A percentile compares a stretch with the other conserved stretches of the same genome.
Evolutionary conservation across 495 filamentous ascomycete species (phyloP).

Genomic region (Talaromyces stipitatus): DNA sequence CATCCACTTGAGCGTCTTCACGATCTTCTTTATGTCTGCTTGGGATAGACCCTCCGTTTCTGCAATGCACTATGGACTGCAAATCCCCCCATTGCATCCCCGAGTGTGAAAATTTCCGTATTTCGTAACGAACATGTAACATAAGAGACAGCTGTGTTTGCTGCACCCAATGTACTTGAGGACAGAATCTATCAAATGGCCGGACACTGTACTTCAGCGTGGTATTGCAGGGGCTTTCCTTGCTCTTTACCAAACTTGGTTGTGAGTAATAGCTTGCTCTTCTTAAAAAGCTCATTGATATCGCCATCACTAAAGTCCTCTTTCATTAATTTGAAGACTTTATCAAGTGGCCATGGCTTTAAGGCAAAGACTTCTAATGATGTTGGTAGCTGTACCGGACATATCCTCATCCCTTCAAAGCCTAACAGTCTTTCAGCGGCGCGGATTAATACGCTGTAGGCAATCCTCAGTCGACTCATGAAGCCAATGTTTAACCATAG

Average conservation of each 20-base stretch:
- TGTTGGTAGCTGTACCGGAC: neutral
- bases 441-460: neutral
- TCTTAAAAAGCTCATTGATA: neutral
- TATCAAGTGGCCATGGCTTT: neutral
- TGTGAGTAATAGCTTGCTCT: neutral
- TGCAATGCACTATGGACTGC: neutral
- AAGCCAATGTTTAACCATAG: neutral
- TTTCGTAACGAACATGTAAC: neutral
- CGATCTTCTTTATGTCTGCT: neutral
- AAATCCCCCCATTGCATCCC: neutral
- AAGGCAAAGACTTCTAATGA: neutral
- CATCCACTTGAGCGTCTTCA: neutral
- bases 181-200: neutral
- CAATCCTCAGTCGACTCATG: neutral
- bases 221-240: neutral
- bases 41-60: neutral
- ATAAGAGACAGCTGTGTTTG: neutral
- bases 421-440: neutral
- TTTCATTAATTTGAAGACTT: neutral
- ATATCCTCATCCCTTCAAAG: neutral
- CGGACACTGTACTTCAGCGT: neutral
- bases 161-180: neutral
- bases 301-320: neutral
- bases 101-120: constrained; percentile 3
- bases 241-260: neutral